phyloP scores from a whole-genome alignment of 139 green algal genomes.

The Chlorella ohadii region DNA sequence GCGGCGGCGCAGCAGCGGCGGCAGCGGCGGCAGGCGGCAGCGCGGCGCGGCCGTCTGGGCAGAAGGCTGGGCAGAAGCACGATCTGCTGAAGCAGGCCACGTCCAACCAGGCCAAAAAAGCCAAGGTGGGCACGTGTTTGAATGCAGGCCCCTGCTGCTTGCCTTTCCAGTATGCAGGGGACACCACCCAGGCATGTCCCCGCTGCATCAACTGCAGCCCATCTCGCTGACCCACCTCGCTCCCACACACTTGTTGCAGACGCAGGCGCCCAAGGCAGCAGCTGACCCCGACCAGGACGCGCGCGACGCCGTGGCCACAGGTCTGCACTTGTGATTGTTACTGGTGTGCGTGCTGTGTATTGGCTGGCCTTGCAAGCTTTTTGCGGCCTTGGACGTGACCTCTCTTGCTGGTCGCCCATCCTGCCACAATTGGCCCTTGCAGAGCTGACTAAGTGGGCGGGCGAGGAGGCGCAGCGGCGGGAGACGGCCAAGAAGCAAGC shows the following conservation, averaged over 20 bases:
- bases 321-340: too few species aligned
- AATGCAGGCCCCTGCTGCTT: too few species aligned
- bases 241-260: neutral
- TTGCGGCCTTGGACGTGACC: too few species aligned
- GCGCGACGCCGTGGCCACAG: conserved; percentile 10
- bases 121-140: neutral
- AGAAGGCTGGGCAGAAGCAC: conserved; percentile 24
- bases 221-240: too few species aligned
- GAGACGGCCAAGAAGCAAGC: conserved; percentile 37
- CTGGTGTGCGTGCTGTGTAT: too few species aligned
- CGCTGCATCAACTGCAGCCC: too few species aligned
- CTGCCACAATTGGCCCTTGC: too few species aligned
- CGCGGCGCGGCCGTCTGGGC: neutral
- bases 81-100: conserved; percentile 29
- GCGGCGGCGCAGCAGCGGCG: neutral
- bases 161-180: too few species aligned
- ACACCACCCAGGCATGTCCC: too few species aligned
- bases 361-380: too few species aligned
- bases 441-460: conserved; percentile 33
- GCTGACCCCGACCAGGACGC: conserved; percentile 34
- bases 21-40: neutral
- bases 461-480: conserved; percentile 38
- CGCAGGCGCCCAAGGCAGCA: neutral
- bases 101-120: conserved; percentile 17
- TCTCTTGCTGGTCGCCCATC: too few species aligned